Evolutionary conservation across 2,329 filamentous ascomycete species (phyloP), one percentile per base, ranked within the genome.

Genomic region (Periconia digitata): DNA sequence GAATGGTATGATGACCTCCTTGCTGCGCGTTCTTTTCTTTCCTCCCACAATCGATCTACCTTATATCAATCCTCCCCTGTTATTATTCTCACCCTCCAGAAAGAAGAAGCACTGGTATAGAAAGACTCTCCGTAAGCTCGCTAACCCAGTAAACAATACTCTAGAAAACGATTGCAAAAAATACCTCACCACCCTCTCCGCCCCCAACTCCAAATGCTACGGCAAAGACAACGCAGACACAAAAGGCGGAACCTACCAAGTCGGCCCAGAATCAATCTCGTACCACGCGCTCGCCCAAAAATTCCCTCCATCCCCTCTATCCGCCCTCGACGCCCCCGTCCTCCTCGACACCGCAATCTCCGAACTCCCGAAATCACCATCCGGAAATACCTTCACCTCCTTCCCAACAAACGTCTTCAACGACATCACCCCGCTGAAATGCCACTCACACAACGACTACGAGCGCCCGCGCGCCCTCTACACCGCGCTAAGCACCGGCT

Each of bases 401-500:
- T 56, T 56, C 41, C 54, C 54, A n/a, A 50, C 44, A 3, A 43
- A 47, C 39, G 15, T 38, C 2, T 56, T 54, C 39, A 48, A 43
- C 40, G 71, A 68, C 38, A 72, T 83, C 16, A 62, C 73, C 2
- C 82, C 84, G 1, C 76, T 85, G 23, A 72, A 74, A 1, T 85
- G 83, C 53, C 85, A 87, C 64, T 85, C 82, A 1, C 85, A 89
- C 63, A 88, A 89, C 58, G 85, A 89, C 65, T 89, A 89, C 67
- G 36, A 32, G 15, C 50, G 53, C 38, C 40, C 49, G 16, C 74
- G 80, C 0, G 85, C 86, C 0, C 74, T 90, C 3, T 85, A 81
- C 58, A 82, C 82, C 10, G 86, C 86, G 18, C 66, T 86, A 1
- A 66, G 73, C 7, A 77, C 79, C 5, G 82, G 84, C 6, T 86